Percentiles rank a stretch among this genome's conserved stretches.
Conservation (phyloP, 768 basidiomycete genomes). For the Lentinula edodes region DNA sequence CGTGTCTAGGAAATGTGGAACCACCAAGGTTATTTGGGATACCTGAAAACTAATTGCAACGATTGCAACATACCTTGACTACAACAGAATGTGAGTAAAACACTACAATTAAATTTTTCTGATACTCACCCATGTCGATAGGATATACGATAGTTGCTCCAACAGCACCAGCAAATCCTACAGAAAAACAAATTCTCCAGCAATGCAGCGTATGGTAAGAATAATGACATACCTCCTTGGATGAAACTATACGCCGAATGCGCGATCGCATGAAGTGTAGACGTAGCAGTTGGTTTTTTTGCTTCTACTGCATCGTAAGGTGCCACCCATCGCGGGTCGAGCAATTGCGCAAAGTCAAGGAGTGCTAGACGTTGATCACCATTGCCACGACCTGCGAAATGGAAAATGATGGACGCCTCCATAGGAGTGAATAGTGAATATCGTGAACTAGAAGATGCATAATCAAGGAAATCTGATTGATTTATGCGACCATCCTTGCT, state of each 20-base stretch:
- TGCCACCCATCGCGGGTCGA: slow-evolving; percentile 85
- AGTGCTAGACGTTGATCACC: slow-evolving; percentile 68
- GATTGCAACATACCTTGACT: slow-evolving; percentile 63
- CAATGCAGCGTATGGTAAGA: neutral
- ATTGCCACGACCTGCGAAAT: slow-evolving; percentile 86
- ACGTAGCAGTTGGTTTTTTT: slow-evolving; percentile 24
- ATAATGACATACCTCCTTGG: slow-evolving; percentile 60
- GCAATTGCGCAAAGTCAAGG: slow-evolving; percentile 86
- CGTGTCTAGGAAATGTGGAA: slow-evolving; percentile 41
- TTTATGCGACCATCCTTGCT: slow-evolving; percentile 95
- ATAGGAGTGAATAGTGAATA: slow-evolving; percentile 96
- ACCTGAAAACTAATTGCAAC: neutral
- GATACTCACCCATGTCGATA: slow-evolving; percentile 77
- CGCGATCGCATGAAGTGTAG: slow-evolving; percentile 50
- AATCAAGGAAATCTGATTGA: slow-evolving; percentile 90
- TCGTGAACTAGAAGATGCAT: slow-evolving; percentile 80
- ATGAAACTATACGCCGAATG: slow-evolving; percentile 83
- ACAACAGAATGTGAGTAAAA: neutral
- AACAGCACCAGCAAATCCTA: slow-evolving; percentile 86
- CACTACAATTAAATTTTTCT: neutral
- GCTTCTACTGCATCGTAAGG: slow-evolving; percentile 51
- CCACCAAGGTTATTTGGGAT: slow-evolving; percentile 3
- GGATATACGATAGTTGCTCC: slow-evolving; percentile 99
- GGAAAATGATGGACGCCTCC: slow-evolving; percentile 98
- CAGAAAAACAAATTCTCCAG: slow-evolving; percentile 13